A percentile compares a stretch with the other conserved stretches of the same genome.
phyloP scores from a whole-genome alignment of 805 yeast genomes.

The Wilhelminamyces savonicus region DNA sequence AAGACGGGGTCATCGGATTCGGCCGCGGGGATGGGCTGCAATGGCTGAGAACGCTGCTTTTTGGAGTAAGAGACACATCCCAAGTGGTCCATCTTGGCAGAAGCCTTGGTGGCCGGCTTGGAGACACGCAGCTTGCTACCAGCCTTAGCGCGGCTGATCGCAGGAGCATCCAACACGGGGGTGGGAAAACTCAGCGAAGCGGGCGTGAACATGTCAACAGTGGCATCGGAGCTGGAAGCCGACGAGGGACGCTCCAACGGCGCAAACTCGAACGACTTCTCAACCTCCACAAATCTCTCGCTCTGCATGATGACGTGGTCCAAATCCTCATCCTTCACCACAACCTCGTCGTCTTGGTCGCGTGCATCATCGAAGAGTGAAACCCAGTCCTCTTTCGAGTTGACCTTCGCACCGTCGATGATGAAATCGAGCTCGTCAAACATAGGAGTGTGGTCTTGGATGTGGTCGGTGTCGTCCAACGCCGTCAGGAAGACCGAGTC shows the following conservation, averaged over 20 bases:
- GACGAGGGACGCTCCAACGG: constrained; percentile 5
- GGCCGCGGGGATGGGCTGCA: constrained; percentile 58
- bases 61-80: constrained; percentile 75
- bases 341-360: constrained; percentile 5
- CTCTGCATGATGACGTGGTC: too few species aligned
- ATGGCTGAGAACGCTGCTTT: constrained; percentile 67
- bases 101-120: constrained; percentile 3
- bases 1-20: constrained; percentile 58
- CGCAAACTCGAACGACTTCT: constrained; percentile 17
- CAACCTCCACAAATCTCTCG: too few species aligned
- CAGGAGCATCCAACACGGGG: constrained; percentile 23
- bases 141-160: too few species aligned
- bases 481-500: constrained; percentile 43
- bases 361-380: constrained; percentile 43
- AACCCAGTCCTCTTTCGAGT: constrained; percentile 50
- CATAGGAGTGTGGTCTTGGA: constrained; percentile 48
- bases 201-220: constrained; percentile 23
- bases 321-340: background rate
- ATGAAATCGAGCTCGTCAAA: constrained; percentile 49
- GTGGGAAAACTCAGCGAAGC: constrained; percentile 26
- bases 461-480: constrained; percentile 26
- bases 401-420: constrained; percentile 32
- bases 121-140: constrained; percentile 4
- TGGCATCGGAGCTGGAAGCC: background rate
- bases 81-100: constrained; percentile 52